Evolutionary conservation across 2,329 filamentous ascomycete species (phyloP).

Genomic region (Corynespora cassiicola): DNA sequence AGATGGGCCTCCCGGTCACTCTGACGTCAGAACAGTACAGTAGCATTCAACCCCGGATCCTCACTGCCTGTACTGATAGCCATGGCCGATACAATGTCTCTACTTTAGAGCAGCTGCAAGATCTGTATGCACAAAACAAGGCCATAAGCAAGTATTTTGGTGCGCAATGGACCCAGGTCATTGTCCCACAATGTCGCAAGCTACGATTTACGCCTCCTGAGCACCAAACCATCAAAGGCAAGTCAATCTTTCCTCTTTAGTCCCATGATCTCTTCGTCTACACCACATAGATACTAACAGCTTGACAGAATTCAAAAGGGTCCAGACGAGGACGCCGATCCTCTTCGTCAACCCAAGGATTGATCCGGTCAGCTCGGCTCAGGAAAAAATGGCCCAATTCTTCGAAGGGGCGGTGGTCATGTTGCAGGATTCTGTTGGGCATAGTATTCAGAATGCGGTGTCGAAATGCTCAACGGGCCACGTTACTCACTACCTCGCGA

Average conservation of each 20-base stretch:
- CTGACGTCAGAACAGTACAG: slow-evolving; percentile 5
- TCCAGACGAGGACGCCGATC: slow-evolving; percentile 14
- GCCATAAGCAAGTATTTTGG: slow-evolving; percentile 17
- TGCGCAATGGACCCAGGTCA: slow-evolving; percentile 5
- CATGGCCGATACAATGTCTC: slow-evolving; percentile 17
- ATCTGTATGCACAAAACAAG: slow-evolving; percentile 1
- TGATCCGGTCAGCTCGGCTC: slow-evolving; percentile 61
- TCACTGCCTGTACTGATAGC: slow-evolving; percentile 20
- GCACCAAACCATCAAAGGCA: slow-evolving; percentile 26
- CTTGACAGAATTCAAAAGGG: slow-evolving; percentile 9
- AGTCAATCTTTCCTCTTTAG: slow-evolving; percentile 1
- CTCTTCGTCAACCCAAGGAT: slow-evolving; percentile 25
- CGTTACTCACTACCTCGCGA: slow-evolving; percentile 8
- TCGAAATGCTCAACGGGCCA: slow-evolving; percentile 10
- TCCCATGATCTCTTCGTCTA: background rate
- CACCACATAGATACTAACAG: slow-evolving; percentile 1
- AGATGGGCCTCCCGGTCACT: slow-evolving; percentile 6
- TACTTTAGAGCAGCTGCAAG: slow-evolving; percentile 5
- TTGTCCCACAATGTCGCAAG: slow-evolving; percentile 18
- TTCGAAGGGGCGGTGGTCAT: slow-evolving; percentile 52
- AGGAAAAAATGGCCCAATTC: slow-evolving; percentile 35
- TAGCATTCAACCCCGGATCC: slow-evolving; percentile 3
- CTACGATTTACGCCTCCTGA: slow-evolving; percentile 19
- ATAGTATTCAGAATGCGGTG: slow-evolving; percentile 1
- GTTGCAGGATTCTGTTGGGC: slow-evolving; percentile 41